Percentiles rank a stretch among this genome's conserved stretches.
phyloP scores from a whole-genome alignment of 2,329 filamentous ascomycete species.

The Fusarium sp. region DNA sequence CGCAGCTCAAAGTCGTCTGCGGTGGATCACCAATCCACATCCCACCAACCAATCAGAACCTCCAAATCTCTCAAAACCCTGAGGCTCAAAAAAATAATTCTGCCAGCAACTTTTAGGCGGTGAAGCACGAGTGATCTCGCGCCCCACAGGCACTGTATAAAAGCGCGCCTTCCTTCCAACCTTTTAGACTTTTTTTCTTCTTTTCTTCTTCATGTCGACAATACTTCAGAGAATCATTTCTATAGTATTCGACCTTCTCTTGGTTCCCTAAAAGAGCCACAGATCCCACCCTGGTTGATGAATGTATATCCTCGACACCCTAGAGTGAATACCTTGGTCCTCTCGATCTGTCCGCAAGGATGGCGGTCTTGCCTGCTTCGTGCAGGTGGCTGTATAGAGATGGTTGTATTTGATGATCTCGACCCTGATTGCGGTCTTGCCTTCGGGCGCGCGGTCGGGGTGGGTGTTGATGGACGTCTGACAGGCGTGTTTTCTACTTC shows the following conservation, averaged over 20 bases:
- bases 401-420: slow-evolving; percentile 89
- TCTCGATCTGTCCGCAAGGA: slow-evolving; percentile 57
- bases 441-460: slow-evolving; percentile 81
- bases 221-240: slow-evolving; percentile 90
- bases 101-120: slow-evolving; percentile 51
- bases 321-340: slow-evolving; percentile 46
- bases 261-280: slow-evolving; percentile 92
- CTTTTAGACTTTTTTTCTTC: slow-evolving; percentile 52
- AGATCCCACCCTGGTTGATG: slow-evolving; percentile 73
- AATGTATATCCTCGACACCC: slow-evolving; percentile 78
- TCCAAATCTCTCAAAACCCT: neutral
- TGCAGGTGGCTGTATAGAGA: slow-evolving; percentile 75
- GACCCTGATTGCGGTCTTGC: slow-evolving; percentile 75
- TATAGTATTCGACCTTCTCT: slow-evolving; percentile 96
- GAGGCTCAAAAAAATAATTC: slow-evolving; percentile 28
- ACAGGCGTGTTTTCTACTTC: slow-evolving; percentile 70
- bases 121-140: slow-evolving; percentile 34
- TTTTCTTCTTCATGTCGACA: slow-evolving; percentile 70
- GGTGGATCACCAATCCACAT: neutral
- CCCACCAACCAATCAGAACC: neutral
- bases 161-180: neutral
- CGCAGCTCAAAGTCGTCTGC: neutral
- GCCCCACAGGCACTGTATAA: slow-evolving; percentile 36
- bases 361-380: slow-evolving; percentile 57
- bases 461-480: slow-evolving; percentile 91